These are phyloP conservation scores for Boechera stricta DNA, from an alignment of 345 rosid genomes.

Conservation along the genomic window DNA sequence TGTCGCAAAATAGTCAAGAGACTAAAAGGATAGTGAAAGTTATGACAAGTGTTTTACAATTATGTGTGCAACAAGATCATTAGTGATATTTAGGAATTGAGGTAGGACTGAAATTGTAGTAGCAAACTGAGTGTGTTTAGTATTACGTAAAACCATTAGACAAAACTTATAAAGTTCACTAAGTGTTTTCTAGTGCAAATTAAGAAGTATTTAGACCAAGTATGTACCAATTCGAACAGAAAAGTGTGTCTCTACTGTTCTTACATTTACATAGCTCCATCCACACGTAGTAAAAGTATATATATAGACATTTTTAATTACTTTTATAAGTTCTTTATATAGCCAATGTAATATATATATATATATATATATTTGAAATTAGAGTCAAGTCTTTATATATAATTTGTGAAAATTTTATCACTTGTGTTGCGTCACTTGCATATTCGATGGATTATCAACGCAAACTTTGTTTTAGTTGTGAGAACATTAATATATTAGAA, in stretches of 20 bases:
- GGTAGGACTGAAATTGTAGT: too few relatives aligned
- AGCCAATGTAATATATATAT: not conserved
- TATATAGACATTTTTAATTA: not conserved
- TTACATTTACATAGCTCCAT: too few relatives aligned
- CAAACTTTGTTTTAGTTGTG: slow-evolving; percentile 10
- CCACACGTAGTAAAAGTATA: too few relatives aligned
- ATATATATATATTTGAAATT: too few relatives aligned
- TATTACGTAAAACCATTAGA: too few relatives aligned
- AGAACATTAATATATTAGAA: not conserved
- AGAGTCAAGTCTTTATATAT: not conserved
- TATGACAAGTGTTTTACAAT: not conserved
- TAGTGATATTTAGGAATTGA: not conserved
- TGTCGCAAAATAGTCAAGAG: not conserved
- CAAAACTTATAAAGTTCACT: too few relatives aligned
- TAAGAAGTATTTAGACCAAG: not conserved
- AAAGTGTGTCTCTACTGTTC: too few relatives aligned
- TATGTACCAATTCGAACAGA: not conserved
- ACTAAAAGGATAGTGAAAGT: not conserved
- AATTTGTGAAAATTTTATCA: not conserved
- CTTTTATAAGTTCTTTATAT: not conserved
- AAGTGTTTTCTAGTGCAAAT: too few relatives aligned
- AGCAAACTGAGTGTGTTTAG: too few relatives aligned
- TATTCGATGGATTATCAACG: not conserved
- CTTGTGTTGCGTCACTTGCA: slow-evolving; percentile 15
- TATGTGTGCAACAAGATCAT: not conserved